Evolutionary conservation across 2,329 filamentous ascomycete genomes (phyloP).

Genomic region (Herpotrichia juniperi): DNA sequence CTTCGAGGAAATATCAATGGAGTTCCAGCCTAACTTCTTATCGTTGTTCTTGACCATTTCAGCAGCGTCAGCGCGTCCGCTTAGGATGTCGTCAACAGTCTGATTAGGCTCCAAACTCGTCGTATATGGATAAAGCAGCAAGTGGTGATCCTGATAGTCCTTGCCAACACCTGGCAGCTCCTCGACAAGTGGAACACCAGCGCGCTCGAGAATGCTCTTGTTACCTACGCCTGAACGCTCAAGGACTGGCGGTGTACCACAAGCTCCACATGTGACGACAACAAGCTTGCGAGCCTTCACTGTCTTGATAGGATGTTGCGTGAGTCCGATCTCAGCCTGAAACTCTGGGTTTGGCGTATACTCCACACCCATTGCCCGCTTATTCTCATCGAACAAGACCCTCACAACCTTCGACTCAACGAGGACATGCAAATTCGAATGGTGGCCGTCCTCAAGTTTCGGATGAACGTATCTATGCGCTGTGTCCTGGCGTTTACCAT

Average conservation of each 20-base stretch:
- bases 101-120: slow-evolving; percentile 53
- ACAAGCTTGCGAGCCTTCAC: slow-evolving; percentile 63
- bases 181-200: slow-evolving; percentile 59
- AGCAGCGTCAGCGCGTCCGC: slow-evolving; percentile 54
- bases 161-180: slow-evolving; percentile 68
- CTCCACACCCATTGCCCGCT: slow-evolving; percentile 65
- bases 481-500: slow-evolving; percentile 55
- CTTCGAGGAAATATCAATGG: slow-evolving; percentile 62
- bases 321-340: slow-evolving; percentile 44
- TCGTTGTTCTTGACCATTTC: slow-evolving; percentile 56
- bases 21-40: slow-evolving; percentile 63
- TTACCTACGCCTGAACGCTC: slow-evolving; percentile 69
- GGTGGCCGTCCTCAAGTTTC: slow-evolving; percentile 54
- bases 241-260: slow-evolving; percentile 62
- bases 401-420: slow-evolving; percentile 62
- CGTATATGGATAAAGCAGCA: slow-evolving; percentile 61
- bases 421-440: slow-evolving; percentile 66
- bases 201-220: slow-evolving; percentile 55
- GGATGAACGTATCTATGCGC: slow-evolving; percentile 63
- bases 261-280: slow-evolving; percentile 57
- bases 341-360: slow-evolving; percentile 57
- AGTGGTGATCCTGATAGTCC: slow-evolving; percentile 68
- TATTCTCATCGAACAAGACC: slow-evolving; percentile 58
- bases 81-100: slow-evolving; percentile 61
- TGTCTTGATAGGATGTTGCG: too few species aligned